A percentile compares a stretch with the other conserved stretches of the same genome.
phyloP scores from a whole-genome alignment of 2,329 filamentous ascomycete species.

The Immersiporthe knoxdaviesiana region DNA sequence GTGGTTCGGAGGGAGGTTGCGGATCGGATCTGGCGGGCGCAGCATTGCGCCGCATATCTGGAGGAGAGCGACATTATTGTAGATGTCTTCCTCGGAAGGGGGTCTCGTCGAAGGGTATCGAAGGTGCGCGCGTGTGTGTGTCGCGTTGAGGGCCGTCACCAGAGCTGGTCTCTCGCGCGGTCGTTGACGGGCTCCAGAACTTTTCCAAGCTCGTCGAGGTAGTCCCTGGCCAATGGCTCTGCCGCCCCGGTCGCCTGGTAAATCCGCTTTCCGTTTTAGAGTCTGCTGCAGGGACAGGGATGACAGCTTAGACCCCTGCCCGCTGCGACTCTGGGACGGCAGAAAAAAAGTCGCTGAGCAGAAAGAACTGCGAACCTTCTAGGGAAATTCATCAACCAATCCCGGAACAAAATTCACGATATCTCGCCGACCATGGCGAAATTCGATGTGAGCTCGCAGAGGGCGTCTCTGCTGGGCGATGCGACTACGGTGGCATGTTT shows the following conservation, averaged over 20 bases:
- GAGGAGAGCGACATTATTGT: constrained; percentile 62
- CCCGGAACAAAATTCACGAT: constrained; percentile 23
- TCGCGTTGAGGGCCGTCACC: constrained; percentile 15
- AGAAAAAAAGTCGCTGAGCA: constrained; percentile 34
- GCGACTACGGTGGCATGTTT: constrained; percentile 60
- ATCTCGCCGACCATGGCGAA: constrained; percentile 53
- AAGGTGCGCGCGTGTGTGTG: constrained; percentile 6
- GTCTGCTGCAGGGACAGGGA: constrained; percentile 26
- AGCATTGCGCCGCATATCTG: constrained; percentile 66
- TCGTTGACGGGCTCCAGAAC: constrained; percentile 28
- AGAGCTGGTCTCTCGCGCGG: constrained; percentile 13
- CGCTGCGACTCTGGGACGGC: constrained; percentile 5
- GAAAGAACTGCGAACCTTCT: constrained; percentile 24
- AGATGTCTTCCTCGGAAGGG: constrained; percentile 16
- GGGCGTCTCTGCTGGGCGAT: constrained; percentile 60
- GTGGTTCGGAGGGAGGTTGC: constrained; percentile 50
- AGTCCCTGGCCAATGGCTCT: constrained; percentile 21
- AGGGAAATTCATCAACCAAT: constrained; percentile 27
- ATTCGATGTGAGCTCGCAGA: constrained; percentile 59
- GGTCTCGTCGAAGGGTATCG: constrained; percentile 12
- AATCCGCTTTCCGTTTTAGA: constrained; percentile 14
- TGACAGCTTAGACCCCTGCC: constrained; percentile 19
- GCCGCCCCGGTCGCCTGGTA: constrained; percentile 22
- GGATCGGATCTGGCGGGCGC: constrained; percentile 63
- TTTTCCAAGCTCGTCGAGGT: constrained; percentile 28